phyloP scores from a whole-genome alignment of 306 rosid genomes.

The Coriaria nepalensis region DNA sequence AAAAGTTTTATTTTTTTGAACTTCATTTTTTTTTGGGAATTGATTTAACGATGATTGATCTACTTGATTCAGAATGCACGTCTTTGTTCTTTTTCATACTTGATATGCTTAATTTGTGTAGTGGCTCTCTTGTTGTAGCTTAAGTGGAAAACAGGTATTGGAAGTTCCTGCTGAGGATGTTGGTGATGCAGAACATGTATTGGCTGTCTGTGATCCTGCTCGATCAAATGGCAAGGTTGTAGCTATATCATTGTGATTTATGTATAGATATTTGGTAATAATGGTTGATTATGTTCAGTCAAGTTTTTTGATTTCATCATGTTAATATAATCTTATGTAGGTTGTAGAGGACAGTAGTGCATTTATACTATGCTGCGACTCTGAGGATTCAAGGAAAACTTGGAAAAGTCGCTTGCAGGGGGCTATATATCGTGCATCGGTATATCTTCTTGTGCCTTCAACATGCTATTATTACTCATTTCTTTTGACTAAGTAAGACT shows the following conservation, averaged over 20 bases:
- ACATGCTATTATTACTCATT: background rate
- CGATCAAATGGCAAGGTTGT: constrained; percentile 51
- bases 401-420: constrained; percentile 85
- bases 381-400: constrained; percentile 56
- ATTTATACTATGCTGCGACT: constrained; percentile 58
- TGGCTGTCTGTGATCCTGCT: constrained; percentile 54
- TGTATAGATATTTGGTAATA: too few relatives aligned
- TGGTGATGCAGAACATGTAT: constrained; percentile 62
- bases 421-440: constrained; percentile 89
- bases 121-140: constrained; percentile 50
- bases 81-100: too few relatives aligned
- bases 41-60: too few relatives aligned
- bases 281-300: constrained; percentile 3
- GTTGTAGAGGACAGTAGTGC: constrained; percentile 86
- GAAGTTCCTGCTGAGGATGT: constrained; percentile 61
- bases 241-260: constrained; percentile 11
- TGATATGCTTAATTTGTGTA: too few relatives aligned
- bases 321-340: constrained; percentile 25
- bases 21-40: too few relatives aligned
- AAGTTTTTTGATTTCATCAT: background rate
- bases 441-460: constrained; percentile 3
- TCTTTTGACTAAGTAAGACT: too few relatives aligned
- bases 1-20: too few relatives aligned
- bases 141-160: constrained; percentile 66
- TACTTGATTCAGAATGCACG: too few relatives aligned